Evolutionary conservation across 306 rosid genomes (phyloP).

Genomic region (Pterocarpus santalinus): DNA sequence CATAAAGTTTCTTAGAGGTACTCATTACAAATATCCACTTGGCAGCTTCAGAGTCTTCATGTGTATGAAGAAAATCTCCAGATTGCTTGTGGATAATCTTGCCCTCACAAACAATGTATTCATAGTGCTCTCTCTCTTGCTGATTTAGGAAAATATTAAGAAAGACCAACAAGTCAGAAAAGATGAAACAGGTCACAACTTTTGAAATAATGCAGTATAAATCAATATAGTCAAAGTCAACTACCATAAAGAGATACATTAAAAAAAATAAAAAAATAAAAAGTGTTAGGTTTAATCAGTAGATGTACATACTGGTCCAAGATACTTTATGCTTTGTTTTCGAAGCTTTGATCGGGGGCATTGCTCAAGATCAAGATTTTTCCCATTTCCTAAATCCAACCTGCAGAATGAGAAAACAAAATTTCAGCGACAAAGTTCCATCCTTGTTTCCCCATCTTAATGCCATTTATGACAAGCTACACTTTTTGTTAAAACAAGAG

Average conservation of each 20-base stretch:
- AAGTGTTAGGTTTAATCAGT: slow-evolving; percentile 15
- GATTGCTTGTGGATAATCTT: slow-evolving; percentile 65
- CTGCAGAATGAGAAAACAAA: slow-evolving; percentile 49
- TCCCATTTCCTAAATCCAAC: slow-evolving; percentile 92
- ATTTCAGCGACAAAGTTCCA: slow-evolving; percentile 30
- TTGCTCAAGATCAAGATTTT: slow-evolving; percentile 66
- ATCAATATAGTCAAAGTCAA: slow-evolving; percentile 27
- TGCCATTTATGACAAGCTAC: not conserved
- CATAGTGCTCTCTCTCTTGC: slow-evolving; percentile 86
- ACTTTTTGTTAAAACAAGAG: slow-evolving; percentile 9
- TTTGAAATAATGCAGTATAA: slow-evolving; percentile 7
- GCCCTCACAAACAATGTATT: slow-evolving; percentile 69
- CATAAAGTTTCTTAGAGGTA: slow-evolving; percentile 87
- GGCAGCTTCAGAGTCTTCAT: slow-evolving; percentile 49
- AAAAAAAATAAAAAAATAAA: not conserved
- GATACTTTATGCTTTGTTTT: slow-evolving; percentile 87
- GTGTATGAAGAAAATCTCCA: slow-evolving; percentile 71
- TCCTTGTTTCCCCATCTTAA: not conserved
- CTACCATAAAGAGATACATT: not conserved
- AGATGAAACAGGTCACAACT: slow-evolving; percentile 28
- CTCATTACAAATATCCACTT: slow-evolving; percentile 98
- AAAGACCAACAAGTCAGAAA: slow-evolving; percentile 41
- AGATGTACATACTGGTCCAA: slow-evolving; percentile 83
- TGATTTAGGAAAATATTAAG: slow-evolving; percentile 42
- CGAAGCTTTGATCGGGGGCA: slow-evolving; percentile 78